Evolutionary conservation across 2,329 filamentous ascomycete species (phyloP), one percentile per base, ranked within the genome.

Genomic region (Colletotrichum sp.): DNA sequence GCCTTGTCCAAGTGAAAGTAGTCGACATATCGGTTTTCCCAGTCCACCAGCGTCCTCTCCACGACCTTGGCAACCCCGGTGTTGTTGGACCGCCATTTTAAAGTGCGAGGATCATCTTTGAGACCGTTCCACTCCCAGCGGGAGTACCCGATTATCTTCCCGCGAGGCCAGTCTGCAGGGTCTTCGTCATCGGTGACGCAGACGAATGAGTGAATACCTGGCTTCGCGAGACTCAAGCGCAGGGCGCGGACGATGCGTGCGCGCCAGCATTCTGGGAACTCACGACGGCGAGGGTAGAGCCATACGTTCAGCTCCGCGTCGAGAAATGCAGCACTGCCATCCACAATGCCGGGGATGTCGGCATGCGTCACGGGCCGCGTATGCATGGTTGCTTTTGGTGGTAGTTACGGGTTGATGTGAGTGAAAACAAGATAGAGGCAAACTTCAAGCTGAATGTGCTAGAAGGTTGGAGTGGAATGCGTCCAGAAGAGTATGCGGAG

Each of bases 171-270:
- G n/a, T 62, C 68, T 24, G 68, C 18, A 7, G 34, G 68, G 68
- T 70, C 68, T 15, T 70, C 36, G 10, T 63, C 26, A 6, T 70
- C 68, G 9, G 36, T 52, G 13, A 70, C 57, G 68, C 68, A 70
- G 36, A 70, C 57, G 57, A 70, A 52, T 2, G 32, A n/a, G 15
- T 70, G 15, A 21, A 52, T 16, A 4, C 68, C 57, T 13, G 68
- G 68, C 21, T 62, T 70, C 2, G 39, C 55, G 4, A 70, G 36
- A 28, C 18, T 24, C 4, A 4, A 0, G 6, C 59, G 30, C n/a
- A 30, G 30, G 18, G 9, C 26, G 36, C 55, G 68, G 8, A 24
- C 34, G 12, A 62, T 16, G 26, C 68, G 55, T 21, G 68, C 34
- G n/a, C 68, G 68, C 57, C 68, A 63, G 26, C 26, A 63, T 26